These are phyloP conservation scores for Trichoderma gracile DNA, from an alignment of 2,329 filamentous ascomycete genomes.

Conservation along the genomic window DNA sequence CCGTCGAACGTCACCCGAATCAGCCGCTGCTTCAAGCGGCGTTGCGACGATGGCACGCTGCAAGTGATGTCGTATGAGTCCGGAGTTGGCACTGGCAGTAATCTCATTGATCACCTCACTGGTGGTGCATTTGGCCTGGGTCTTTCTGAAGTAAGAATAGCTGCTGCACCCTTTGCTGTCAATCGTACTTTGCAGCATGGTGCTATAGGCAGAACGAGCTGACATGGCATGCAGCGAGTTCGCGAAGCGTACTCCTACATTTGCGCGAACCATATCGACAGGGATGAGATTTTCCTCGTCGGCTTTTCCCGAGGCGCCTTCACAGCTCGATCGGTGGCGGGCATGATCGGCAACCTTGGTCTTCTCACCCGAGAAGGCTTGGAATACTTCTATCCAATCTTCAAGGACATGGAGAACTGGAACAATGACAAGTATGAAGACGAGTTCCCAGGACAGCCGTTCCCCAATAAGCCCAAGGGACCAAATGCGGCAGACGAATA, in stretches of 20 bases:
- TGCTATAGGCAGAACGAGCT: background rate
- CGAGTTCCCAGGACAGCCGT: conserved; percentile 49
- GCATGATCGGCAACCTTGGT: conserved; percentile 53
- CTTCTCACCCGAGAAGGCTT: conserved; percentile 55
- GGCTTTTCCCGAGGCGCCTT: conserved; percentile 62
- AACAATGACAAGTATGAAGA: conserved; percentile 48
- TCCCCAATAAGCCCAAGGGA: conserved; percentile 52
- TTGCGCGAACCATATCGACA: conserved; percentile 60
- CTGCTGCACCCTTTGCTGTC: background rate
- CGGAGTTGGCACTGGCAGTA: conserved; percentile 58
- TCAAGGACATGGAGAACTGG: conserved; percentile 59
- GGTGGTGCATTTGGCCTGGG: conserved; percentile 59
- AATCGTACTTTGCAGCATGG: too few relatives aligned
- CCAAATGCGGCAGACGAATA: conserved; percentile 46
- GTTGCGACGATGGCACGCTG: conserved; percentile 52
- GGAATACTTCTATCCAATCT: conserved; percentile 56
- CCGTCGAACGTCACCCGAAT: conserved; percentile 64
- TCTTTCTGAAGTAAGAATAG: conserved; percentile 49
- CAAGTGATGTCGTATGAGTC: conserved; percentile 64
- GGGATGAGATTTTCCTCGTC: conserved; percentile 58
- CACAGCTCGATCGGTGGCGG: conserved; percentile 57
- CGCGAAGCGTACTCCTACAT: conserved; percentile 64
- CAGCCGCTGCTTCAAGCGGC: conserved; percentile 56
- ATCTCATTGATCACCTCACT: conserved; percentile 50
- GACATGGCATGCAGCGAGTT: conserved; percentile 45